Percentiles rank a stretch among this genome's conserved stretches.
These are phyloP conservation scores for Pseudofabraea citricarpa DNA, from an alignment of 2,329 filamentous ascomycete genomes.

Conservation along the genomic window DNA sequence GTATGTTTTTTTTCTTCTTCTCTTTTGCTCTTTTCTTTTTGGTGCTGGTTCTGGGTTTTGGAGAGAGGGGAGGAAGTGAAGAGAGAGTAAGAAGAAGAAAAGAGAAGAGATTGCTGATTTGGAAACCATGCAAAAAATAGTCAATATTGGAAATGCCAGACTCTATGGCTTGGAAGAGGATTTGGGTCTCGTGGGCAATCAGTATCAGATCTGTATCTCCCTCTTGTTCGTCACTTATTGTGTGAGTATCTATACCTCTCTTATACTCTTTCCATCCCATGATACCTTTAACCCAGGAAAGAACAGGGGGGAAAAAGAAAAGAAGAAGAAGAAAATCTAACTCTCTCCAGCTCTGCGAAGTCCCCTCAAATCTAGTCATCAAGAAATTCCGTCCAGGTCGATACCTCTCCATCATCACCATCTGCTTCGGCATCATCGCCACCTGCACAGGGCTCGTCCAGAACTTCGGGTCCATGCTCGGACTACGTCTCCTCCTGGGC, in stretches of 20 bases:
- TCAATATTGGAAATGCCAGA: constrained; percentile 56
- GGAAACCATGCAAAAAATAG: constrained; percentile 26
- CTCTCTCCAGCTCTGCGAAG: constrained; percentile 31
- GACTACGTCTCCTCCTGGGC: constrained; percentile 51
- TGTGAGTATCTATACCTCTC: constrained; percentile 27
- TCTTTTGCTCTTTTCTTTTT: constrained; percentile 22
- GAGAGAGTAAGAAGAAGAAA: no score
- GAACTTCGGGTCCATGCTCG: constrained; percentile 47
- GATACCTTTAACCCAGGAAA: no score
- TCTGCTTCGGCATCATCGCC: constrained; percentile 45
- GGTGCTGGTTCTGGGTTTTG: constrained; percentile 4
- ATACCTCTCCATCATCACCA: constrained; percentile 42
- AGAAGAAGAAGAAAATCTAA: not conserved
- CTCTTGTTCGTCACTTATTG: constrained; percentile 47
- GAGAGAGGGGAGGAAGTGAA: no score
- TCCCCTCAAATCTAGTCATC: constrained; percentile 41
- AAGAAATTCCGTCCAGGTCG: constrained; percentile 40
- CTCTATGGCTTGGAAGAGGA: constrained; percentile 55
- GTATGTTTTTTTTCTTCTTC: constrained; percentile 36
- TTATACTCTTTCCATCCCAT: no score
- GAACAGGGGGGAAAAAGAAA: no score
- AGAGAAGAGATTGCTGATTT: no score
- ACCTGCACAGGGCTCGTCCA: constrained; percentile 49
- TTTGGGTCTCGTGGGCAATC: constrained; percentile 44
- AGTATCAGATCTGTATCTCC: constrained; percentile 52